phyloP scores from a whole-genome alignment of 2,329 filamentous ascomycete genomes.

The Thyridium curvatum region DNA sequence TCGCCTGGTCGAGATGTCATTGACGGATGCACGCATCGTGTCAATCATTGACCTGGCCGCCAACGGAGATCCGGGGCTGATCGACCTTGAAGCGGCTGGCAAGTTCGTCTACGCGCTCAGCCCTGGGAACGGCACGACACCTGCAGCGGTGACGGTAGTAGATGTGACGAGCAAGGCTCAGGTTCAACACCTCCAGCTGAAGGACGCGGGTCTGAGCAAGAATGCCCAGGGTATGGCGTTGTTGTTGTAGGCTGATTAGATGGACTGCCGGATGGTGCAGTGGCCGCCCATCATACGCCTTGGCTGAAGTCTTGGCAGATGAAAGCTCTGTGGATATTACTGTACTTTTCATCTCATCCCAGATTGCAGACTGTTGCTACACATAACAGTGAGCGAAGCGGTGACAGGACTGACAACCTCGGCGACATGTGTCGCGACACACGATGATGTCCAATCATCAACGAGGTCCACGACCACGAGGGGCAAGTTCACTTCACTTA shows the following conservation, averaged over 20 bases:
- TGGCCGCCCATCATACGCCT: no score
- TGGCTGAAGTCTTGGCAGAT: no score
- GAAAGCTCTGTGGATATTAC: no score
- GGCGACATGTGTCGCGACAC: no score
- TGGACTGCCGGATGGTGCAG: no score
- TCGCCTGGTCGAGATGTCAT: slow-evolving; percentile 50
- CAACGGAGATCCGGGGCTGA: slow-evolving; percentile 45
- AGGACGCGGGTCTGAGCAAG: slow-evolving; percentile 14
- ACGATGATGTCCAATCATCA: no score
- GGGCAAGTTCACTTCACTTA: no score
- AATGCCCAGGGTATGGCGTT: slow-evolving; percentile 24
- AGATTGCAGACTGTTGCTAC: no score
- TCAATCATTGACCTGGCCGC: slow-evolving; percentile 30
- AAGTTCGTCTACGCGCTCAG: slow-evolving; percentile 51
- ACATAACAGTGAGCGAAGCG: no score
- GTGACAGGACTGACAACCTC: no score
- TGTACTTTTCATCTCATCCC: no score
- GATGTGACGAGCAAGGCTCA: slow-evolving; percentile 19
- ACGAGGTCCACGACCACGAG: no score
- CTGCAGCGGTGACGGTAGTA: slow-evolving; percentile 29
- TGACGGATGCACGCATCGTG: slow-evolving; percentile 39
- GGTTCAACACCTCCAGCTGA: slow-evolving; percentile 25
- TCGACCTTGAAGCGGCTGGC: slow-evolving; percentile 47
- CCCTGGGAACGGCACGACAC: slow-evolving; percentile 40
- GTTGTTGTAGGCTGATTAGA: slow-evolving; percentile 2